These are phyloP conservation scores for Botrytis cinerea DNA, from an alignment of 2,329 filamentous ascomycete genomes.

Conservation along the genomic window DNA sequence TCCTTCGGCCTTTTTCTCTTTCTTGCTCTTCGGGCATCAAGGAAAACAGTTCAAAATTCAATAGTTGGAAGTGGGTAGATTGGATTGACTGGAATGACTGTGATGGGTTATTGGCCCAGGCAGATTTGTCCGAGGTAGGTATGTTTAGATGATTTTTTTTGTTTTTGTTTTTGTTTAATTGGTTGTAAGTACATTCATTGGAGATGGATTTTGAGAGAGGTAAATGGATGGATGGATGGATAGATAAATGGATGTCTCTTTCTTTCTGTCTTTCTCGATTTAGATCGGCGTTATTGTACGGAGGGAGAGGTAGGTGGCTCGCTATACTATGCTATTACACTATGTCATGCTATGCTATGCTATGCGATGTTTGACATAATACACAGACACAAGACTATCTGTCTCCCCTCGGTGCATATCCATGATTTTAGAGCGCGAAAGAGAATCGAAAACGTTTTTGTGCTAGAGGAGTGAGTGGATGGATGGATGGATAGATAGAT, in stretches of 20 bases:
- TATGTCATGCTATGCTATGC: too few relatives aligned
- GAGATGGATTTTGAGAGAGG: too few relatives aligned
- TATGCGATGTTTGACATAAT: background rate
- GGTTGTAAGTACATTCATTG: background rate
- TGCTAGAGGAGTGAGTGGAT: background rate
- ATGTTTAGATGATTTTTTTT: background rate
- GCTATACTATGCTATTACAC: too few relatives aligned
- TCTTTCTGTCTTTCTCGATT: background rate
- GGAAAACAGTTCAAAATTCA: background rate
- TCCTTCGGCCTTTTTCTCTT: background rate
- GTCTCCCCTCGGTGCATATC: background rate
- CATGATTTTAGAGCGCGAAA: background rate
- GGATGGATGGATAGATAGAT: background rate
- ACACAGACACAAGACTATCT: background rate
- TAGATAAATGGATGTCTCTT: background rate
- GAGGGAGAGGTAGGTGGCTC: too few relatives aligned
- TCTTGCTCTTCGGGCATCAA: background rate
- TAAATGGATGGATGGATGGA: background rate
- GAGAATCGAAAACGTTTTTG: background rate
- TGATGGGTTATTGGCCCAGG: background rate
- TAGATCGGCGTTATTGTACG: background rate
- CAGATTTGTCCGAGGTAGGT: background rate
- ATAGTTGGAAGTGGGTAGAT: background rate
- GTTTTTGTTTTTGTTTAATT: background rate
- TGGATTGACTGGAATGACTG: background rate